phyloP scores from a whole-genome alignment of 805 yeast genomes.

The Teunomyces gatunensis region DNA sequence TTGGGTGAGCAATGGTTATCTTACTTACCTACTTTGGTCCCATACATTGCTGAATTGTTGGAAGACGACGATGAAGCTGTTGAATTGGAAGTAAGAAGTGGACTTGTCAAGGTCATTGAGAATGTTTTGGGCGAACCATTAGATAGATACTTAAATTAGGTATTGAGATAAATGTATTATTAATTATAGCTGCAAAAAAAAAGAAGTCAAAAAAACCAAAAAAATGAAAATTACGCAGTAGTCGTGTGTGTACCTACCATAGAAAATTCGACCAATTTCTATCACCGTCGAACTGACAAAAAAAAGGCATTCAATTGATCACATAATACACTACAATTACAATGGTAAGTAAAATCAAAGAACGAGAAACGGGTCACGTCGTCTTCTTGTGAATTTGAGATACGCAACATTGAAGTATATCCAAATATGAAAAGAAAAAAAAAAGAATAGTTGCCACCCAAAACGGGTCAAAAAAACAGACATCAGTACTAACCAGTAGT shows the following conservation, averaged over 20 bases:
- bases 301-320: not conserved
- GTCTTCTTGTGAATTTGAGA: too few relatives aligned
- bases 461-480: too few relatives aligned
- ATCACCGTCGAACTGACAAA: not conserved
- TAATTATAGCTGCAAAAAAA: constrained; percentile 1
- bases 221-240: not conserved
- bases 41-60: constrained; percentile 88
- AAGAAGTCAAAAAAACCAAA: too few relatives aligned
- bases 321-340: not conserved
- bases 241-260: not conserved
- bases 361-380: too few relatives aligned
- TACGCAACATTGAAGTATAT: too few relatives aligned
- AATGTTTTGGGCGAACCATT: constrained; percentile 92
- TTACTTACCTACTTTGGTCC: constrained; percentile 90
- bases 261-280: constrained; percentile 2
- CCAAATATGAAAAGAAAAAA: too few relatives aligned
- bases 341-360: constrained; percentile 4
- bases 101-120: constrained; percentile 87
- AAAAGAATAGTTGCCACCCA: too few relatives aligned
- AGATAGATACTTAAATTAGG: constrained; percentile 66
- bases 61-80: constrained; percentile 96
- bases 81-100: constrained; percentile 85
- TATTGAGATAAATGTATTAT: not conserved
- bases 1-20: constrained; percentile 94
- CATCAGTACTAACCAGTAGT: constrained; percentile 20